Percentiles rank a stretch among this genome's conserved stretches.
These are phyloP conservation scores for Aureobasidium sp. DNA, from an alignment of 2,329 filamentous ascomycete genomes.

Conservation along the genomic window DNA sequence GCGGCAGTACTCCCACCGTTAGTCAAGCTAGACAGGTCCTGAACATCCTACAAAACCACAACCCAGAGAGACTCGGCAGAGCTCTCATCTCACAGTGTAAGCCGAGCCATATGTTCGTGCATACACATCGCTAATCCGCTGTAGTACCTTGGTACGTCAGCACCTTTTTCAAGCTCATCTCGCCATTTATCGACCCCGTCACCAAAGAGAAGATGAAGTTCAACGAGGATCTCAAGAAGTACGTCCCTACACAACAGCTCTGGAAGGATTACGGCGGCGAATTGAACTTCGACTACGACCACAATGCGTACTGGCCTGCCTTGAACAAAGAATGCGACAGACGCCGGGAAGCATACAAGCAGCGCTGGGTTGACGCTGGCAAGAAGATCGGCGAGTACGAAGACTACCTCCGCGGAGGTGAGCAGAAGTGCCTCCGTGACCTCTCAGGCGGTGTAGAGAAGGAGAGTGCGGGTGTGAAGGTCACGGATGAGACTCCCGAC, in stretches of 20 bases:
- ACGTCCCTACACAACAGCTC: slow-evolving; percentile 74
- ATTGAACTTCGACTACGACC: slow-evolving; percentile 86
- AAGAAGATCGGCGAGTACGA: slow-evolving; percentile 80
- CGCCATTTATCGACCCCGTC: slow-evolving; percentile 89
- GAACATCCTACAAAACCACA: slow-evolving; percentile 87
- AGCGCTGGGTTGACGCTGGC: slow-evolving; percentile 72
- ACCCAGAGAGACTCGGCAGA: slow-evolving; percentile 82
- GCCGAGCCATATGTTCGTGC: slow-evolving; percentile 21
- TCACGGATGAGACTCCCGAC: slow-evolving; percentile 16
- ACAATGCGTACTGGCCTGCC: slow-evolving; percentile 80
- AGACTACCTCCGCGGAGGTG: slow-evolving; percentile 71
- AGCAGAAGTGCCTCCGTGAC: slow-evolving; percentile 23
- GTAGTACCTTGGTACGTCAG: slow-evolving; percentile 82
- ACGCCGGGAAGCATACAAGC: slow-evolving; percentile 52
- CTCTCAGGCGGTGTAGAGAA: slow-evolving; percentile 15
- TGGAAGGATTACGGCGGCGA: slow-evolving; percentile 71
- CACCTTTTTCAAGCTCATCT: slow-evolving; percentile 94
- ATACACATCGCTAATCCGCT: background rate
- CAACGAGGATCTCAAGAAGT: slow-evolving; percentile 80
- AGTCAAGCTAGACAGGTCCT: slow-evolving; percentile 75
- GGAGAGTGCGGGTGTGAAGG: slow-evolving; percentile 2
- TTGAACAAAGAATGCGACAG: slow-evolving; percentile 63
- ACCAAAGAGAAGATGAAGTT: slow-evolving; percentile 95
- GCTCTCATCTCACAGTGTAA: slow-evolving; percentile 82
- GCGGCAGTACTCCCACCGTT: slow-evolving; percentile 67